Percentiles rank a stretch among this genome's conserved stretches.
Evolutionary conservation across 192 early-diverging fungal species (phyloP).

Genomic region (Cetraspora pellucida): DNA sequence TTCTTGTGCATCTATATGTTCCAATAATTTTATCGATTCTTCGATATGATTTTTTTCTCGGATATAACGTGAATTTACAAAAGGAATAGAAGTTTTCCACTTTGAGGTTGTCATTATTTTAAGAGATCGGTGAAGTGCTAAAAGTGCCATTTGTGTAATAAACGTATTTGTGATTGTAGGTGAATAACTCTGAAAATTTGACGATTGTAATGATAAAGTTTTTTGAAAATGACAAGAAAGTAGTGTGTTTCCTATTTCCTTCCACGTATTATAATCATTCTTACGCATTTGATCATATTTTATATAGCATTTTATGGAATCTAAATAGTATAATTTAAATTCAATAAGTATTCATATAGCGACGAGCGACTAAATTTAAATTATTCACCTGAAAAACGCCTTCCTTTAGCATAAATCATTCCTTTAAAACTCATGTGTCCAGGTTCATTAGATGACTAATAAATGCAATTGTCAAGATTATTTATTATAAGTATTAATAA

Average conservation of each 20-base stretch:
- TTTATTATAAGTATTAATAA: neutral
- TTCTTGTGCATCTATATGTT: neutral
- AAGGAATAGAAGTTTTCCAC: neutral
- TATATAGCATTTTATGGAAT: constrained; percentile 9
- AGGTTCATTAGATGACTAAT: constrained; percentile 9
- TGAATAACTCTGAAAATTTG: too few species aligned
- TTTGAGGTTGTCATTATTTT: neutral
- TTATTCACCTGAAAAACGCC: constrained; percentile 1
- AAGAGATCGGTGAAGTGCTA: neutral
- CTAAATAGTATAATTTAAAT: neutral
- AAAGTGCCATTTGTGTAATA: neutral
- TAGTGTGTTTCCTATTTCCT: constrained; percentile 3
- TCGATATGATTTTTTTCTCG: neutral
- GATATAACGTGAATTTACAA: neutral
- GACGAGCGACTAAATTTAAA: neutral
- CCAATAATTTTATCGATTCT: neutral
- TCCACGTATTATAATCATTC: constrained; percentile 26
- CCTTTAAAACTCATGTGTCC: constrained; percentile 19
- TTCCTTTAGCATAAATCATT: constrained; percentile 15
- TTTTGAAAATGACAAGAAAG: neutral
- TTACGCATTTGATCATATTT: constrained; percentile 19
- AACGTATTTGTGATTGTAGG: neutral
- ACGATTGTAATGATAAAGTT: too few species aligned
- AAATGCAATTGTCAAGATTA: too few species aligned
- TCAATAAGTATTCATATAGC: neutral